Conservation (phyloP, 495 filamentous ascomycete genomes). For the Patellaria atrata region DNA sequence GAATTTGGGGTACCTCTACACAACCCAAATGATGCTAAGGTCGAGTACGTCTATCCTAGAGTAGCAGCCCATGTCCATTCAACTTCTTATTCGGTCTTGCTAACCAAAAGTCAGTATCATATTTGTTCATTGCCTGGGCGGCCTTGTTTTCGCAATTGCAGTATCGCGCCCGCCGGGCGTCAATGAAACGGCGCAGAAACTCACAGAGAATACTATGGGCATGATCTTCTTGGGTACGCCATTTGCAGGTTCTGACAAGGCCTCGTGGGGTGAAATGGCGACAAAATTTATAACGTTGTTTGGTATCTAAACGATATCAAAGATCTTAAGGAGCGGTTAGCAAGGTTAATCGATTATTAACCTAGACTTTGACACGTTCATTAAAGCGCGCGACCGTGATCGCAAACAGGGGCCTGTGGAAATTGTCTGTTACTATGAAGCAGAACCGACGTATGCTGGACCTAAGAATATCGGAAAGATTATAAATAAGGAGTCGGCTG, state of each 20-base stretch:
- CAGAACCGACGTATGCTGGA: conserved; percentile 4
- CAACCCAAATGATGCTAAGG: no score
- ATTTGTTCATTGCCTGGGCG: conserved; percentile 10
- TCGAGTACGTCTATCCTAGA: no score
- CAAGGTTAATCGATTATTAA: conserved; percentile 7
- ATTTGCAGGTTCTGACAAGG: conserved; percentile 7
- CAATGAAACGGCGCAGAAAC: conserved; percentile 1
- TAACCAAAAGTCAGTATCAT: conserved; percentile 6
- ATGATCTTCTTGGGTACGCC: conserved; percentile 8
- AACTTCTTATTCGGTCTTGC: no score
- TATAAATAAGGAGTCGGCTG: conserved; percentile 6
- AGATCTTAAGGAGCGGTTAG: conserved; percentile 8
- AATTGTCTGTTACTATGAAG: conserved; percentile 8
- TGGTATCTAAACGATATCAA: conserved; percentile 2
- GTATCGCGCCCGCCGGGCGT: conserved; percentile 2
- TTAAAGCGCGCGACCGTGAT: conserved; percentile 1
- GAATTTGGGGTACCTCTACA: no score
- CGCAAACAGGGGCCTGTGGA: conserved; percentile 1
- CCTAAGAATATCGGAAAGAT: conserved; percentile 6
- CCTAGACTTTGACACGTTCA: conserved; percentile 1
- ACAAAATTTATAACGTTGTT: conserved; percentile 2
- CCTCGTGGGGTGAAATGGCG: conserved; percentile 4
- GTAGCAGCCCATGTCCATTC: no score
- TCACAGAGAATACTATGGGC: conserved; percentile 5
- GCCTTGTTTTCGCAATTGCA: conserved; percentile 9